Evolutionary conservation across 2,329 filamentous ascomycete genomes (phyloP).

Genomic region (Elsinoe fawcettii): DNA sequence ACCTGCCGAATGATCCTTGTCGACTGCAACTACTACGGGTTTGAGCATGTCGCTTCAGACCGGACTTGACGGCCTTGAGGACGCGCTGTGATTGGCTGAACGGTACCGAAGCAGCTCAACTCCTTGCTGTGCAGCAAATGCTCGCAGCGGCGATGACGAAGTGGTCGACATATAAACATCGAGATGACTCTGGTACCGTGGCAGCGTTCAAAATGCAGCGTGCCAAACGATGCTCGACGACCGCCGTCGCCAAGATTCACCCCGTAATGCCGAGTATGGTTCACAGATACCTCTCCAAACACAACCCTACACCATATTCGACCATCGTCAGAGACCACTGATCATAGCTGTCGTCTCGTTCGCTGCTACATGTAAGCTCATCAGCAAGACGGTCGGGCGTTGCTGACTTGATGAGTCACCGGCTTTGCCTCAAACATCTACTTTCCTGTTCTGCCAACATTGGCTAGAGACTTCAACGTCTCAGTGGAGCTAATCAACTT

Average conservation of each 20-base stretch:
- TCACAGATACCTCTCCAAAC: constrained; percentile 12
- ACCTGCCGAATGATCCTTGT: not conserved
- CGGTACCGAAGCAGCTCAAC: not conserved
- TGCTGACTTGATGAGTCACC: constrained; percentile 24
- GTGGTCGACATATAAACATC: not conserved
- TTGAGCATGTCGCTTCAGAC: not conserved
- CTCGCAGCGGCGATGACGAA: not conserved
- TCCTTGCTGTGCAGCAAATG: not conserved
- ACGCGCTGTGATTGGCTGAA: not conserved
- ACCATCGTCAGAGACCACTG: constrained; percentile 41
- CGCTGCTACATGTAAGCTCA: constrained; percentile 26
- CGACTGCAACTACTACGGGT: not conserved
- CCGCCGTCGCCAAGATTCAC: not conserved
- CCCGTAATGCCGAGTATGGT: not conserved
- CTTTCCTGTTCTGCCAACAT: constrained; percentile 37
- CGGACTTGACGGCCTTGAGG: not conserved
- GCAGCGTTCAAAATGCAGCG: not conserved
- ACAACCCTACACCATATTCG: constrained; percentile 46
- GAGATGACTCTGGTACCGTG: not conserved
- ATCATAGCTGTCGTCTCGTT: constrained; percentile 41
- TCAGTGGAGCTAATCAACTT: constrained; percentile 33
- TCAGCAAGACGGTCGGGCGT: not conserved
- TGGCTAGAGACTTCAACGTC: constrained; percentile 35
- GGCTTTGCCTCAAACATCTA: constrained; percentile 42
- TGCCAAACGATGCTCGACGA: not conserved